phyloP scores from a whole-genome alignment of 225 moss, liverwort and hornwort genomes.

The Pseudisothecium myosuroides region DNA sequence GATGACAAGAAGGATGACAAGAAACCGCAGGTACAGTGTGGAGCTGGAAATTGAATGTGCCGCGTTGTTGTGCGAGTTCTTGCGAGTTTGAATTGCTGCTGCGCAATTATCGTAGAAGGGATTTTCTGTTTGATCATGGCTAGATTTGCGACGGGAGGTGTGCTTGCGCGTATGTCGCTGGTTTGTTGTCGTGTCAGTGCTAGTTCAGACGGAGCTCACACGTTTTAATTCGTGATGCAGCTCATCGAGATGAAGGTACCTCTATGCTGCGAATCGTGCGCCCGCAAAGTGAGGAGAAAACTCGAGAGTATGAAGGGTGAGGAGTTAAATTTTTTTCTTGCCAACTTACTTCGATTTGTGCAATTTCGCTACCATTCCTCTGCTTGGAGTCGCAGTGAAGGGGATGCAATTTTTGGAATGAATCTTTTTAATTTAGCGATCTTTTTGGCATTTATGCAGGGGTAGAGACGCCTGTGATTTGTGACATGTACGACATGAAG shows the following conservation, averaged over 20 bases:
- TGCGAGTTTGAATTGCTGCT: neutral
- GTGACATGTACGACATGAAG: conserved; percentile 9
- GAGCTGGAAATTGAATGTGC: neutral
- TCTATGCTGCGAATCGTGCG: conserved; percentile 36
- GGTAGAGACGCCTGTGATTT: conserved; percentile 21
- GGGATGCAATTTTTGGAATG: neutral
- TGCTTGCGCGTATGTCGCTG: neutral
- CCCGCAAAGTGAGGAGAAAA: conserved; percentile 7
- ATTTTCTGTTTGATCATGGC: neutral
- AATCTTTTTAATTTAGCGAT: neutral
- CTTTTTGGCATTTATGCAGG: neutral
- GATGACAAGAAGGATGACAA: neutral
- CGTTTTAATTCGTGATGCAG: neutral
- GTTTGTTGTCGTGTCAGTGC: neutral
- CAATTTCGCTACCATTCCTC: neutral
- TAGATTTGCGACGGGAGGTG: neutral
- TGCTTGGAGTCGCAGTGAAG: neutral
- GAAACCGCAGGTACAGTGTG: conserved; percentile 20
- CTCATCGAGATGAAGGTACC: conserved; percentile 20
- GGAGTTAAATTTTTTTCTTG: neutral
- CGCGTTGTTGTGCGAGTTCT: neutral
- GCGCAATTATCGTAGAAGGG: neutral
- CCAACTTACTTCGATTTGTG: neutral
- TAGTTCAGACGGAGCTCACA: neutral
- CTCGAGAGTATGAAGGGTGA: conserved; percentile 23